Evolutionary conservation across 83 land plant species (phyloP), one percentile per base, ranked within the genome.

Genomic region (Picea engelmannii): DNA sequence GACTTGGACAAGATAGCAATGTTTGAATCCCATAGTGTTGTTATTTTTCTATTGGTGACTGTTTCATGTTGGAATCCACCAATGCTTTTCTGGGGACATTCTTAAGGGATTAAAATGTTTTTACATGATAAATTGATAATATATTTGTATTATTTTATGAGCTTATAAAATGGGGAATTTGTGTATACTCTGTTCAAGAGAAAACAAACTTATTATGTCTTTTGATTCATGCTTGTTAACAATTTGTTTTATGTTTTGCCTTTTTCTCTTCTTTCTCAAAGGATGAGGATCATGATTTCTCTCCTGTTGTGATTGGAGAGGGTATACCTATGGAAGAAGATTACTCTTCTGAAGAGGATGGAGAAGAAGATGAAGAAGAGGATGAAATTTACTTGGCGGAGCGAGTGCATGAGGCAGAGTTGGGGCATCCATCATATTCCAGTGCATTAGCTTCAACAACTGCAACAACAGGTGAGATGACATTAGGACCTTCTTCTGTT

Each of bases 261-360:
- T 70, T 13, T 70, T 4, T 47, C 77, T 44, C 5, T 73, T 21
- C 1, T 73, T 42, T 20, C 38, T 65, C 61, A 10, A 67, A 88
- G 89, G 89, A 82, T 80, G 90, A 83, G 40, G 90, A 86, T 44
- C 69, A 66, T 42, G 89, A 83, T 62, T 85, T 80, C 10, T 78
- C 85, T 61, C 83, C 86, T 18, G 85, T 86, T 12, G 90, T 86
- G 66, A 23, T 86, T 60, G 89, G 86, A 81, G 85, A 86, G 35
- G 71, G 83, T 61, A 63, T 82, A 24, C 75, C 90, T 8, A 80
- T 83, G 85, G 90, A 88, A 35, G 90, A 88, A 42, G 89, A 87
- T 77, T 86, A 85, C 62, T 71, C 78, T 40, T 87, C 89, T 0
- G 89, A 87, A 18, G 89, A 86, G 27, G 87, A 85, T 17, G 84